Evolutionary conservation across 148 eudicot genomes (phyloP).

Genomic region (Diospyros lotus): DNA sequence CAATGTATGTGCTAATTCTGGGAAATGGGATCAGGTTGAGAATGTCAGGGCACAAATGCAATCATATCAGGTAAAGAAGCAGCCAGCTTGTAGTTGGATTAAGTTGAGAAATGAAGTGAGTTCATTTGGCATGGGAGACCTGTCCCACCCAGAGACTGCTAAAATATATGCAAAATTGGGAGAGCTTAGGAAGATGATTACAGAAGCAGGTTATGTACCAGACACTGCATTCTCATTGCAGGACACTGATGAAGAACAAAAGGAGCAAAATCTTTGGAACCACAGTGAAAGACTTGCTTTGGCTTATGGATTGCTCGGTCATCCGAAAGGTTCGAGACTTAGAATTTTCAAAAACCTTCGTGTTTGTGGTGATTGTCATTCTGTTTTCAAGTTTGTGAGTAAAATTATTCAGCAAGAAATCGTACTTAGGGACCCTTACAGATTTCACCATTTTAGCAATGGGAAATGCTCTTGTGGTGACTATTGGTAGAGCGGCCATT

Average conservation of each 20-base stretch:
- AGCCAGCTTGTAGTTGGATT: constrained; percentile 78
- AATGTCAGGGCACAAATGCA: constrained; percentile 59
- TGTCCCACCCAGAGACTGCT: constrained; percentile 30
- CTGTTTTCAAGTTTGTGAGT: constrained; percentile 61
- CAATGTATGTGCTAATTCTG: constrained; percentile 65
- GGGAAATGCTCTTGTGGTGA: constrained; percentile 77
- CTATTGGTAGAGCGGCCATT: constrained; percentile 45
- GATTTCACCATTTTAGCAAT: constrained; percentile 59
- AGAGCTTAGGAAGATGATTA: constrained; percentile 48
- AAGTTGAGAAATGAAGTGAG: constrained; percentile 44
- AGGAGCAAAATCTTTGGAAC: constrained; percentile 58
- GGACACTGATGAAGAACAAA: constrained; percentile 79
- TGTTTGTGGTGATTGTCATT: constrained; percentile 76
- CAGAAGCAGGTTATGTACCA: constrained; percentile 58
- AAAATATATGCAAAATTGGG: constrained; percentile 35
- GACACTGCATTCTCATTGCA: constrained; percentile 68
- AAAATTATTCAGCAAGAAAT: constrained; percentile 39
- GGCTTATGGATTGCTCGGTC: constrained; percentile 55
- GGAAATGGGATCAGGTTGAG: constrained; percentile 66
- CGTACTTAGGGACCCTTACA: constrained; percentile 52
- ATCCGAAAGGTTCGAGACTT: constrained; percentile 40
- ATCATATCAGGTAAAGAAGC: constrained; percentile 43
- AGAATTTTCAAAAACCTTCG: constrained; percentile 73
- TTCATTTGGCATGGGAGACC: constrained; percentile 56
- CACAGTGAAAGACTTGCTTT: constrained; percentile 78